Conservation (phyloP, 176 grass and related monocot species). For the Thinopyrum elongatum region DNA sequence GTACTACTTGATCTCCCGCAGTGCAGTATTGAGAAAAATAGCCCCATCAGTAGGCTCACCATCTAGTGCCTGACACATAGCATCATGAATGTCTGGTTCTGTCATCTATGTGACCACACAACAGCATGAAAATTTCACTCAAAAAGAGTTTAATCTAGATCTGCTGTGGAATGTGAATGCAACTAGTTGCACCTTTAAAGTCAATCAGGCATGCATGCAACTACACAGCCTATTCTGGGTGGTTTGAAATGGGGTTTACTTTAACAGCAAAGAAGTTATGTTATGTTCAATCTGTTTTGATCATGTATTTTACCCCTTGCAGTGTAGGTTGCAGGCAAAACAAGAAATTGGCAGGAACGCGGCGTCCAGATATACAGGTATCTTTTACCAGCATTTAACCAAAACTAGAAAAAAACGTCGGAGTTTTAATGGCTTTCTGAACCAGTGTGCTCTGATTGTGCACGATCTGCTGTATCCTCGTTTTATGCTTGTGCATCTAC, state of each 20-base stretch:
- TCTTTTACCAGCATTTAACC: not conserved
- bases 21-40: not conserved
- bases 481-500: not conserved
- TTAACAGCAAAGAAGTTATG: not conserved
- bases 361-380: constrained; percentile 93
- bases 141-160: not conserved
- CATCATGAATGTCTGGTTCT: not conserved
- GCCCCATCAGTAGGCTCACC: not conserved
- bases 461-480: not conserved
- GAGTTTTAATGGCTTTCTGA: not conserved
- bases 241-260: not conserved
- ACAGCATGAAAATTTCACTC: not conserved
- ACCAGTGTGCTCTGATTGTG: not conserved
- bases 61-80: not conserved
- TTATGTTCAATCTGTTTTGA: constrained; percentile 21
- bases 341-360: constrained; percentile 93
- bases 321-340: constrained; percentile 99
- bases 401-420: not conserved
- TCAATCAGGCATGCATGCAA: not conserved
- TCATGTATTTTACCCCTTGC: constrained; percentile 39
- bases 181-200: not conserved
- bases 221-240: not conserved
- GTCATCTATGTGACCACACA: not conserved
- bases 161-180: not conserved
- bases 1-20: not conserved